Percentiles rank a stretch among this genome's conserved stretches.
These are phyloP conservation scores for Phytophthora lateralis DNA, from an alignment of 352 stramenopile species.

Conservation along the genomic window DNA sequence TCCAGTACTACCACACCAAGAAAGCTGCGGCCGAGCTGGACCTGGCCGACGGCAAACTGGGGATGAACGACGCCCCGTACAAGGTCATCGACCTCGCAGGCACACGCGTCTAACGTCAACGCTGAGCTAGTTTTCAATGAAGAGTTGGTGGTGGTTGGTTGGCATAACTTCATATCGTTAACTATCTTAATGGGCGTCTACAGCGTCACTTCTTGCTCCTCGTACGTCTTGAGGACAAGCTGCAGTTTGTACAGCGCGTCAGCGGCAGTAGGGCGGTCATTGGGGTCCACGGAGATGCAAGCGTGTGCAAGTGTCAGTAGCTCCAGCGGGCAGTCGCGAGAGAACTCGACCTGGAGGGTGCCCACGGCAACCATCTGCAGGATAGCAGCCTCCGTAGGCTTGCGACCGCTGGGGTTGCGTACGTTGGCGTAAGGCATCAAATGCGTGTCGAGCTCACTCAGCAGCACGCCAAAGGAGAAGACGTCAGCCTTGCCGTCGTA, in stretches of 20 bases:
- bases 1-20: slow-evolving; percentile 13
- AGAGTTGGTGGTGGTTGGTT: slow-evolving; percentile 7
- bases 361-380: slow-evolving; percentile 45
- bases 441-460: slow-evolving; percentile 56
- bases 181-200: slow-evolving; percentile 33
- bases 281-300: slow-evolving; percentile 45
- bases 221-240: slow-evolving; percentile 27
- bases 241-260: slow-evolving; percentile 46
- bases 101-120: slow-evolving; percentile 5
- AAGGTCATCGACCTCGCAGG: slow-evolving; percentile 24
- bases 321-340: slow-evolving; percentile 24
- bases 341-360: slow-evolving; percentile 47
- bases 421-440: slow-evolving; percentile 48
- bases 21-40: slow-evolving; percentile 13
- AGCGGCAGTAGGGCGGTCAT: slow-evolving; percentile 37
- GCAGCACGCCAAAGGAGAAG: slow-evolving; percentile 56
- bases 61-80: slow-evolving; percentile 29
- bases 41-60: slow-evolving; percentile 29
- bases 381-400: slow-evolving; percentile 42
- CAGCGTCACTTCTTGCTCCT: slow-evolving; percentile 40
- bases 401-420: slow-evolving; percentile 34
- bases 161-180: slow-evolving; percentile 36
- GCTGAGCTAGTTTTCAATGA: slow-evolving; percentile 3
- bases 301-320: slow-evolving; percentile 32
- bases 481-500: slow-evolving; percentile 58